A percentile compares a stretch with the other conserved stretches of the same genome.
Conservation (phyloP, 2,329 filamentous ascomycete genomes). For the Fusarium citri region DNA sequence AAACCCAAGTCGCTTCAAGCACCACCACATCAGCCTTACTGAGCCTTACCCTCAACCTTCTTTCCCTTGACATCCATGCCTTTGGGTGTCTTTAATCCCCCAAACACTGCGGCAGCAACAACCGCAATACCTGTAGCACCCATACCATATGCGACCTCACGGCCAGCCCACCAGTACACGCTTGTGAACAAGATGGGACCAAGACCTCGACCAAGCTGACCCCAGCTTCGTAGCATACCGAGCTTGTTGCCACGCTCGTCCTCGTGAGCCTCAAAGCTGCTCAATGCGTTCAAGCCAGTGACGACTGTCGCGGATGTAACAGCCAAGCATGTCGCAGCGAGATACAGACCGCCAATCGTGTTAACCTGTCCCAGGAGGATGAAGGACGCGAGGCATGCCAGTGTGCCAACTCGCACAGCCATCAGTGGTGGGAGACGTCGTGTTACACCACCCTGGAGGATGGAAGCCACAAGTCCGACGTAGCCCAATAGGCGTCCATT, state of each 20-base stretch:
- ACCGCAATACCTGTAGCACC: slow-evolving; percentile 83
- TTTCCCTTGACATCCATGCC: slow-evolving; percentile 34
- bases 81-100: slow-evolving; percentile 74
- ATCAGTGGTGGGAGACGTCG: slow-evolving; percentile 83
- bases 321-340: slow-evolving; percentile 84
- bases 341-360: slow-evolving; percentile 78
- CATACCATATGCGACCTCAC: slow-evolving; percentile 84
- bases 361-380: slow-evolving; percentile 78
- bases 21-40: slow-evolving; percentile 12
- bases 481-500: slow-evolving; percentile 90
- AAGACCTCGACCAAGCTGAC: slow-evolving; percentile 87
- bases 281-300: slow-evolving; percentile 90
- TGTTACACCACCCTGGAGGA: slow-evolving; percentile 94
- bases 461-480: slow-evolving; percentile 88
- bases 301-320: slow-evolving; percentile 95
- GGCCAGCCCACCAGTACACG: slow-evolving; percentile 97
- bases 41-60: slow-evolving; percentile 34
- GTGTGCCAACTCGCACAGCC: slow-evolving; percentile 82
- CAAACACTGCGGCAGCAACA: slow-evolving; percentile 78
- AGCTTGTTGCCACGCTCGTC: slow-evolving; percentile 87
- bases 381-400: slow-evolving; percentile 83
- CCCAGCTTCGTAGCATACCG: slow-evolving; percentile 82
- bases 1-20: background rate
- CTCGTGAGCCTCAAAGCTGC: slow-evolving; percentile 86
- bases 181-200: slow-evolving; percentile 93